Evolutionary conservation across 2,329 filamentous ascomycete genomes (phyloP).

Genomic region (Botrytis porri): DNA sequence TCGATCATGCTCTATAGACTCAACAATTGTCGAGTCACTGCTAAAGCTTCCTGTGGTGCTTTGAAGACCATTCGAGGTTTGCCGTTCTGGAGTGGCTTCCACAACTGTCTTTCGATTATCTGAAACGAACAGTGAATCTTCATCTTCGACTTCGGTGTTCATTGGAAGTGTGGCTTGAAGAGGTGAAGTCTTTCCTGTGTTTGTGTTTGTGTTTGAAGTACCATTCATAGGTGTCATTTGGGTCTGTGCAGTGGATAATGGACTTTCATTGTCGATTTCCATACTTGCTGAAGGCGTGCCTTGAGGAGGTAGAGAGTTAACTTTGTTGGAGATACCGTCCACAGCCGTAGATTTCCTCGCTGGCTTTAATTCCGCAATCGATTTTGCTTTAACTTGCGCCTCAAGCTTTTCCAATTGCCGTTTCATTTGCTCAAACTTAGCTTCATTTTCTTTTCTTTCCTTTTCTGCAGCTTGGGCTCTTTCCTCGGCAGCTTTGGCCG

Average conservation of each 20-base stretch:
- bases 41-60: not conserved
- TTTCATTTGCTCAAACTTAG: not conserved
- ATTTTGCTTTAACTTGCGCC: not conserved
- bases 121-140: slow-evolving; percentile 25
- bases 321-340: not conserved
- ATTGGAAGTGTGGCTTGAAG: not conserved
- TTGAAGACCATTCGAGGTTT: not conserved
- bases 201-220: too few relatives aligned
- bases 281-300: not conserved
- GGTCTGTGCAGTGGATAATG: not conserved
- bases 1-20: not conserved
- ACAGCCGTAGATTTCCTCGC: not conserved
- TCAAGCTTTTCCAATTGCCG: not conserved
- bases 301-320: not conserved
- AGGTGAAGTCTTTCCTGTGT: not conserved
- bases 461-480: slow-evolving; percentile 11
- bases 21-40: not conserved
- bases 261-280: not conserved
- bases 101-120: not conserved
- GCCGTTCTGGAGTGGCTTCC: not conserved
- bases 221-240: not conserved
- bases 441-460: not conserved
- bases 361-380: not conserved
- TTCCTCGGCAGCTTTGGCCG: slow-evolving; percentile 7
- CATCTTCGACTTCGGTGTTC: slow-evolving; percentile 14